A percentile compares a stretch with the other conserved stretches of the same genome.
Conservation (phyloP, 1,284 basidiomycete genomes). For the Ustilago tritici region DNA sequence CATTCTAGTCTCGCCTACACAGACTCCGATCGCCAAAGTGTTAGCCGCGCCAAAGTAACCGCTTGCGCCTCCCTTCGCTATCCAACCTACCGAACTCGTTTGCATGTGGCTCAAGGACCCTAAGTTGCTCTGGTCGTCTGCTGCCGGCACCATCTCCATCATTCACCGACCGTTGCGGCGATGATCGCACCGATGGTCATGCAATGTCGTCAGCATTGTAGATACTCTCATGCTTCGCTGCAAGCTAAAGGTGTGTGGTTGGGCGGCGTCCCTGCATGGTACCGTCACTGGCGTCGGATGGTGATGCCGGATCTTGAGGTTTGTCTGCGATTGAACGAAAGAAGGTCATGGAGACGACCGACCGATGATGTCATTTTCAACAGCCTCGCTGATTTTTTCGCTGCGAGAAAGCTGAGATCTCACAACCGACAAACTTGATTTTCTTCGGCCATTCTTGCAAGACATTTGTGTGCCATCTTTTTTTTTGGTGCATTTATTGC, state of each 20-base stretch:
- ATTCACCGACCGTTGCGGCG: not conserved
- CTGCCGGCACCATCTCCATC: not conserved
- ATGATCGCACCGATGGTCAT: not conserved
- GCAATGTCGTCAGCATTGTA: not conserved
- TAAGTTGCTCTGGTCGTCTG: not conserved
- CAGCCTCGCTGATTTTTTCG: too few species aligned
- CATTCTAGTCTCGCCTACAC: not conserved
- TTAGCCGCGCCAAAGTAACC: not conserved
- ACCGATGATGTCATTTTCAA: not conserved
- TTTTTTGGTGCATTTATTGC: too few species aligned
- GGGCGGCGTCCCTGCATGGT: not conserved
- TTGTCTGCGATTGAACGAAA: too few species aligned
- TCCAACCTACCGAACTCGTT: not conserved
- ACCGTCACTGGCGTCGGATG: not conserved
- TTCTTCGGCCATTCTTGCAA: too few species aligned
- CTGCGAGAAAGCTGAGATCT: not conserved
- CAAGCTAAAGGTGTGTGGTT: not conserved
- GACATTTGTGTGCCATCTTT: not conserved
- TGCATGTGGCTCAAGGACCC: not conserved
- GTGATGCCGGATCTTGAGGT: too few species aligned
- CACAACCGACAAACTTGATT: not conserved
- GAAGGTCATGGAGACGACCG: not conserved
- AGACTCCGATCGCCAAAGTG: constrained; percentile 1
- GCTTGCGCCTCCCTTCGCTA: not conserved
- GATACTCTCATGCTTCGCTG: not conserved